A percentile compares a stretch with the other conserved stretches of the same genome.
These are phyloP conservation scores for Anaeromyces robustus DNA, from an alignment of 192 early-diverging fungal species.

Conservation along the genomic window DNA sequence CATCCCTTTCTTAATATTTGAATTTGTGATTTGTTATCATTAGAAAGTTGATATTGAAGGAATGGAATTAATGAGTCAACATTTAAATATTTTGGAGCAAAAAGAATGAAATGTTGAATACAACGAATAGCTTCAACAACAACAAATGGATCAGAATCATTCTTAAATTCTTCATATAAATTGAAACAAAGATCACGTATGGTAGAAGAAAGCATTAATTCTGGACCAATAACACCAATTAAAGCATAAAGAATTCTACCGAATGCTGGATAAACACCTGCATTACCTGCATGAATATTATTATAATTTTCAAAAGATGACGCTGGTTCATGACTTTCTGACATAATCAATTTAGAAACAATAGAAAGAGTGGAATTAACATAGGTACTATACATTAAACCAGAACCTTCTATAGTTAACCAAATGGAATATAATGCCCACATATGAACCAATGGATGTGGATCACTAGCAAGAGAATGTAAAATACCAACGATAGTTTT, in stretches of 20 bases:
- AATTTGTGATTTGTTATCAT: slow-evolving; percentile 16
- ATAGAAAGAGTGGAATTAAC: slow-evolving; percentile 74
- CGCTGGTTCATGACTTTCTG: slow-evolving; percentile 66
- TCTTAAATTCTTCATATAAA: slow-evolving; percentile 61
- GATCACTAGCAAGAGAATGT: slow-evolving; percentile 76
- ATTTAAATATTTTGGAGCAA: slow-evolving; percentile 62
- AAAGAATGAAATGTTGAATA: slow-evolving; percentile 76
- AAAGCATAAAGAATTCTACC: slow-evolving; percentile 80
- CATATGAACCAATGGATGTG: slow-evolving; percentile 82
- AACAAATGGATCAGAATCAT: slow-evolving; percentile 57
- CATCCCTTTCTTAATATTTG: slow-evolving; percentile 55
- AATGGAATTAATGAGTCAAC: slow-evolving; percentile 50
- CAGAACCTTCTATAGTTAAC: slow-evolving; percentile 71
- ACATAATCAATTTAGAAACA: slow-evolving; percentile 73
- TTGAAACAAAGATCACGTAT: slow-evolving; percentile 65
- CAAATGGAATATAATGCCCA: slow-evolving; percentile 82
- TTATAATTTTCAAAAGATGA: slow-evolving; percentile 15
- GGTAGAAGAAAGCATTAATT: slow-evolving; percentile 54
- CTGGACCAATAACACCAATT: slow-evolving; percentile 81
- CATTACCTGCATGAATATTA: slow-evolving; percentile 35
- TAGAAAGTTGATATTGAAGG: slow-evolving; percentile 51
- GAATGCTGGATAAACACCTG: slow-evolving; percentile 39
- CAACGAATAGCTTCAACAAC: slow-evolving; percentile 73
- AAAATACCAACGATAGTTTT: slow-evolving; percentile 78
- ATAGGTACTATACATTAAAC: slow-evolving; percentile 79